Conservation (phyloP, 441 rosid genomes). For the Adansonia grandidieri region DNA sequence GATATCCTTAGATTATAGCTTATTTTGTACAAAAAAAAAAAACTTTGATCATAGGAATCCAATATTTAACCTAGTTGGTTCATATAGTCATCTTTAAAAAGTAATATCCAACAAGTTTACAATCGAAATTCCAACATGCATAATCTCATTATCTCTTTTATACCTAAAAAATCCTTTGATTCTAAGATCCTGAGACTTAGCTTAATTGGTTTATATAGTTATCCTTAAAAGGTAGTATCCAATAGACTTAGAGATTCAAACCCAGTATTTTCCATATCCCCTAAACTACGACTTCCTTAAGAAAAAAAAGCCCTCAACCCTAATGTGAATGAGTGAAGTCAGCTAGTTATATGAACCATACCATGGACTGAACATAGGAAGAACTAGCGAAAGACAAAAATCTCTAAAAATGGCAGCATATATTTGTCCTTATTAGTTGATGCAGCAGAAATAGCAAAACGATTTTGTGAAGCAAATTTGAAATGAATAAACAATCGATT, state of each 20-base stretch:
- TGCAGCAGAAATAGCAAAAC: not conserved
- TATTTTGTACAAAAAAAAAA: not conserved
- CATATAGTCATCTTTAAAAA: no score
- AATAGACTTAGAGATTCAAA: no score
- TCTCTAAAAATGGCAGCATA: not conserved
- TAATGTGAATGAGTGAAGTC: not conserved
- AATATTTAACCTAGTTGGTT: no score
- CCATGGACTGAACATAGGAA: not conserved
- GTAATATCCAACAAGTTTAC: no score
- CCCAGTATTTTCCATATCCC: no score
- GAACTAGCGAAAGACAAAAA: not conserved
- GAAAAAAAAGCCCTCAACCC: not conserved
- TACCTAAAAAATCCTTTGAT: not conserved
- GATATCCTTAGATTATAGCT: no score
- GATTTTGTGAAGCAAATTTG: slow-evolving; percentile 23
- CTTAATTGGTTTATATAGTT: no score
- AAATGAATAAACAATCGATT: not conserved
- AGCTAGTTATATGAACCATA: no score
- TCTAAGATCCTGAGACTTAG: no score
- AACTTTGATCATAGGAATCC: not conserved
- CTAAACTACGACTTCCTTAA: no score
- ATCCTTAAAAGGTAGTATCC: no score
- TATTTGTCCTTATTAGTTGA: not conserved
- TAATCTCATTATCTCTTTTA: not conserved
- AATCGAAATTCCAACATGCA: no score